Base-by-base conservation (phyloP, 108 stramenopile genomes). In the Phaeodactylum tricornutum region DNA sequence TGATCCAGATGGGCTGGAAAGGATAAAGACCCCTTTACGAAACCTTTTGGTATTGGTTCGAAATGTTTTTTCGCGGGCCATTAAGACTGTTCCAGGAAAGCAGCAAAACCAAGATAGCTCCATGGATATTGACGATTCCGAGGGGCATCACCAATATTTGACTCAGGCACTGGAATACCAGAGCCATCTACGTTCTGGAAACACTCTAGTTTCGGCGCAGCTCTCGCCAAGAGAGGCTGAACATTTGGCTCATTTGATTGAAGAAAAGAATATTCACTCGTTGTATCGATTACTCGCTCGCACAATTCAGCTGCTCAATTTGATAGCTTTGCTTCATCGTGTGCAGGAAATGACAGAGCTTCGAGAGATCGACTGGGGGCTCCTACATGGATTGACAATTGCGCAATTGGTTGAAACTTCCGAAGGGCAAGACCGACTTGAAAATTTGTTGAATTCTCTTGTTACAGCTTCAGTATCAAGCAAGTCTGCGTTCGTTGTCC, bases 341-440 rank as follows among this genome's bases (percentile, higher is more conserved):
- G 84, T 85, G 12, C 80, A 89, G 43, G 38, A 37, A 12, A 70
- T 59, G 46, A 74, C 69, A 22, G 70, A 78, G 15, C 50, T 87
- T 12, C 83, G 79, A 8, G 81, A 78, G 49, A 83, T 89, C 4
- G 72, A 89, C 23, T 93, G 84, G 84, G 92, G 87, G 33, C 65
- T 77, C 17, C 57, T 93, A 19, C 86, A 88, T 50, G 85, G 87
- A 21, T 48, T 86, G 36, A 75, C 82, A 14, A 59, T 79, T 27
- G 55, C 66, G 34, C 77, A 82, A 39, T 60, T 87, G 33, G 80
- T 82, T 2, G 66, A 74, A 51, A 64, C 55, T 27, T 37, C 51
- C 17, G 80, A 75, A 21, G 87, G 79, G 23, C 87, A 89, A 53
- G 78, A 87, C 19, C 59, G 84, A 1, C 50, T 93, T 22, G 85